Base-by-base conservation (phyloP, 805 yeast genomes). In the Nakazawaea wyomingensis region DNA sequence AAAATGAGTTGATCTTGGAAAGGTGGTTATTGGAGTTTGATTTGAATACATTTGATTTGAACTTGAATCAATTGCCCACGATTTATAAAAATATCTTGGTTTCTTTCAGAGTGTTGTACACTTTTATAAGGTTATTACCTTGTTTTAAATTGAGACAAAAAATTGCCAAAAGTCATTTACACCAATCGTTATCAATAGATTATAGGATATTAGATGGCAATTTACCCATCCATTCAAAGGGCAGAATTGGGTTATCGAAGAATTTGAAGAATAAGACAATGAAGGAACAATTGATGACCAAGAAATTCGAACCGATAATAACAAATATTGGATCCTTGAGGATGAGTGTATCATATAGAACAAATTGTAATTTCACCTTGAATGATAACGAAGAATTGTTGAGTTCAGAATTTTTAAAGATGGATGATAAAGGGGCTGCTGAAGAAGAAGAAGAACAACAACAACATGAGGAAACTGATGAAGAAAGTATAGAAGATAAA, bases 11-110 rank as follows among this genome's bases (percentile, higher is more conserved):
- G n/a, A 96, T 93, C 2, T 64, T 93, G 45, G 99, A 93, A 56
- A 72, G 99, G 46, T 93, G 99, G 99, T 69, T 88, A 19, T 65
- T 93, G 27, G 96, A 90, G 59, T 75, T 90, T 47, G 90, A 84
- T 54, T 62, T 75, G 14, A 65, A 64, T 33, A 60, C 58, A 20
- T 66, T 56, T 57, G 34, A 63, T 61, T 13, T 49, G 61, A 36
- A 37, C 10, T 7, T 38, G 17, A 48, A 59, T 34, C 93, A 85
- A 41, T 68, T 84, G 13, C 85, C 89, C 1, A 61, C 72, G 34
- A 74, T 85, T 7, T 84, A 85, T 63, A 87, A 85, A 53, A 84
- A 82, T 51, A 75, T 90, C 24, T 76, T 86, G 19, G 66, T 89
- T 0, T 63, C 85, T 24, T 79, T 93, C 51, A 77, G 97, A 35